Base-by-base conservation (phyloP, 2,329 filamentous ascomycete genomes). In the Xylariaceae sp. region DNA sequence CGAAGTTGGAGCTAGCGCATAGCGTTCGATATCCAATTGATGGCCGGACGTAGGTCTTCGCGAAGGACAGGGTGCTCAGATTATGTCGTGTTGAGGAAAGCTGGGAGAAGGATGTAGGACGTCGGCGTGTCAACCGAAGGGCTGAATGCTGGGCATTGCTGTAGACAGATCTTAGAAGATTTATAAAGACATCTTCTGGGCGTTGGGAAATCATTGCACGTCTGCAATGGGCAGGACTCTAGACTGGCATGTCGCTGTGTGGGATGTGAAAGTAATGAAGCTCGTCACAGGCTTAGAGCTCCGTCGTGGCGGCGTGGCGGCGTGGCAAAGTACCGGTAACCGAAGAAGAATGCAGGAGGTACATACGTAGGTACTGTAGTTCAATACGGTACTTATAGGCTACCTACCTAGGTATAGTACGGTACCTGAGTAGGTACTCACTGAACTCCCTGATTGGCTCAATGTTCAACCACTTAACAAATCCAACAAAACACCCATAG, bases 121-220 rank as follows among this genome's bases (percentile, higher is more conserved):
- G 61, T 19, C 54, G 55, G 12, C 50, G 51, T 17, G 53, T 43
- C 31, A 45, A 48, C 21, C 52, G 53, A 31, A 59, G 47, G 16
- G 56, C 14, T 14, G 54, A 58, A 54, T 67, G 68, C 45, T 51
- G 61, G 23, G 63, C 55, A 58, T 64, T 64, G 49, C 56, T 46
- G 40, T 70, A 69, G 16, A 61, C 53, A 37, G 67, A 65, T 53
- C 65, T 63, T 41, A 69, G 49, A 60, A 67, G 61, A 61, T 26
- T 58, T 59, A 67, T 65, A n/a, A 71, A 64, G 26, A 60, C 61
- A 56, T 69, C 64, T 58, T 71, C 67, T 51, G 62, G 60, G 57
- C 36, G 63, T 67, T 62, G 63, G 46, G 59, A 59, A 63, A 59
- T 58, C 70, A 72, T 72, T 60, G 52, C 59, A 61, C 46, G 47